These are phyloP conservation scores for Protomyces inundatus DNA, from an alignment of 1,139 yeast genomes.

Conservation along the genomic window DNA sequence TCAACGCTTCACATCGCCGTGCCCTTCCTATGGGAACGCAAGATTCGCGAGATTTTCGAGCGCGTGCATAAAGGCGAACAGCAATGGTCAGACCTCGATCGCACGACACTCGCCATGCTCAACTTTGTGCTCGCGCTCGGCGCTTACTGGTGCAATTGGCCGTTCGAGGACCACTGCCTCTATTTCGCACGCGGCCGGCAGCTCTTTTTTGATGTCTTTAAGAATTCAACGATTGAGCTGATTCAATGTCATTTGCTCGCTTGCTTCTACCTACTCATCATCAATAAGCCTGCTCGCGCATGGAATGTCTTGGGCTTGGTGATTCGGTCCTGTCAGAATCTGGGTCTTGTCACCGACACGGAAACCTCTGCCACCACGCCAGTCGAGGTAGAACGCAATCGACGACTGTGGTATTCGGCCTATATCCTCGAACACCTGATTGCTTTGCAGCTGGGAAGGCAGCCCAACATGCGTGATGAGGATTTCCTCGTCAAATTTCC, in stretches of 20 bases:
- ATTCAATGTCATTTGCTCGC: constrained; percentile 30
- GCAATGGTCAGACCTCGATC: constrained; percentile 24
- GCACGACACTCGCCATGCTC: constrained; percentile 29
- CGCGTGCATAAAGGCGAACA: constrained; percentile 14
- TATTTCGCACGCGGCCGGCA: constrained; percentile 30
- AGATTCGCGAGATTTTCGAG: constrained; percentile 15
- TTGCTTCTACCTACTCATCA: constrained; percentile 30
- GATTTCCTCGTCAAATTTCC: constrained; percentile 29
- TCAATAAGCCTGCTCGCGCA: constrained; percentile 28
- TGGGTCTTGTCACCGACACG: constrained; percentile 29
- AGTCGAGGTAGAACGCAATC: constrained; percentile 29
- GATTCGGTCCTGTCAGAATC: constrained; percentile 29
- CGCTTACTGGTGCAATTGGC: constrained; percentile 24
- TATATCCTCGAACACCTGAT: constrained; percentile 30
- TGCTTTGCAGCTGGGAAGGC: constrained; percentile 30
- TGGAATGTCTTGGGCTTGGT: constrained; percentile 30
- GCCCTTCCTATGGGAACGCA: constrained; percentile 22
- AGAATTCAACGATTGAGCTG: constrained; percentile 30
- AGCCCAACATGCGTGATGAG: constrained; percentile 29
- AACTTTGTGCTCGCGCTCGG: constrained; percentile 30
- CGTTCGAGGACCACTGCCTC: constrained; percentile 29
- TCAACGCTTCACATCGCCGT: constrained; percentile 24
- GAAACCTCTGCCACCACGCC: constrained; percentile 27
- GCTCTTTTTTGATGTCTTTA: constrained; percentile 30
- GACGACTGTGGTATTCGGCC: constrained; percentile 30